phyloP scores from a whole-genome alignment of 352 stramenopile species.

The Globisporangium takayamanum region DNA sequence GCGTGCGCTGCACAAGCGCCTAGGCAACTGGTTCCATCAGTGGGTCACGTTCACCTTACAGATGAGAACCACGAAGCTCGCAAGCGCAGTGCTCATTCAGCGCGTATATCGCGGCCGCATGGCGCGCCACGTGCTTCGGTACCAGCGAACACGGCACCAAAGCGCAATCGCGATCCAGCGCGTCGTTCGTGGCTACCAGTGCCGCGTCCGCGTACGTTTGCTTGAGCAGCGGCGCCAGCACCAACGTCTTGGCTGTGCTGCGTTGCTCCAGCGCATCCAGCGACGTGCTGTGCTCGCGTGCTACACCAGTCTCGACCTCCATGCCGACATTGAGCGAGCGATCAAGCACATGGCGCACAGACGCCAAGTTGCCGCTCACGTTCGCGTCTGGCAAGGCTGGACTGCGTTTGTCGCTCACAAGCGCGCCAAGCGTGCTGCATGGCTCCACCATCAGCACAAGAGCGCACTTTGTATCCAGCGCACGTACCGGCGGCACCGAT shows the following conservation, averaged over 20 bases:
- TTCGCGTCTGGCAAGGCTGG: conserved; percentile 17
- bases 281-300: conserved; percentile 17
- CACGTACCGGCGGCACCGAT: conserved; percentile 49
- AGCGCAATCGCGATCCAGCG: conserved; percentile 43
- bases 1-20: conserved; percentile 33
- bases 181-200: conserved; percentile 38
- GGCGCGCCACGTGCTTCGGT: conserved; percentile 36
- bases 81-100: conserved; percentile 44
- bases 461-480: conserved; percentile 61
- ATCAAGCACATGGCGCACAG: conserved; percentile 32
- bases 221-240: conserved; percentile 18
- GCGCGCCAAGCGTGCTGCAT: conserved; percentile 33
- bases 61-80: conserved; percentile 22
- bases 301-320: conserved; percentile 24
- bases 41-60: conserved; percentile 32
- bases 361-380: conserved; percentile 11
- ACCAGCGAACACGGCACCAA: conserved; percentile 21
- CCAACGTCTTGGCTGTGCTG: conserved; percentile 22
- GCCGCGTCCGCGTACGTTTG: conserved; percentile 15
- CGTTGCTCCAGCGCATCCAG: conserved; percentile 31
- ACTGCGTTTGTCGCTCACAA: conserved; percentile 14
- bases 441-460: conserved; percentile 24
- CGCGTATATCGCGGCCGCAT: conserved; percentile 49
- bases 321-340: conserved; percentile 14
- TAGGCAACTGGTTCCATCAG: conserved; percentile 34